Evolutionary conservation across 306 rosid genomes (phyloP), one percentile per base, ranked within the genome.

Genomic region (Pueraria montana): DNA sequence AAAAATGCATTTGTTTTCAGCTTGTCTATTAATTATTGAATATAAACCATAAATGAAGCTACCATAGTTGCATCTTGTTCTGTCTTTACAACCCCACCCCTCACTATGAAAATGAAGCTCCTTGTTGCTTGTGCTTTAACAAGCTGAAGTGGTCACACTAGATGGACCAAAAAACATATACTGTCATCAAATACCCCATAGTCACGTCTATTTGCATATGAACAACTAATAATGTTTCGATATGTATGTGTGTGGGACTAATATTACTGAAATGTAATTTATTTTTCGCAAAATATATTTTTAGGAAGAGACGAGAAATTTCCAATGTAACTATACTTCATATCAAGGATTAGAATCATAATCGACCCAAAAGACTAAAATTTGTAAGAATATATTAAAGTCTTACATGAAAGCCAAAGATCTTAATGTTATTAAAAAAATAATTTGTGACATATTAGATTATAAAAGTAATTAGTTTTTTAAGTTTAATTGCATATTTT

Each of bases 81-180:
- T 69, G 58, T 80, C 61, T 55, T 59, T 26, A 80, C 67, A 50
- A 43, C 77, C 26, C 69, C 59, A 5, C 12, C 11, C 14, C 24
- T 36, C 11, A 14, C 26, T 17, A 2, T 2, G 55, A 52, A 65
- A 36, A 50, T 50, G 53, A 66, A 61, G 13, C 46, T 43, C 18
- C 46, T 78, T 30, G 49, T 38, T 27, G 74, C 64, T 65, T 49
- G 40, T 66, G 21, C 62, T 80, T 21, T 30, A 70, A 71, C 62
- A 56, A 38, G 13, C 12, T 18, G 46, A 55, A 55, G 34, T 34
- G 56, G 32, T 79, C 77, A 80, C 78, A 70, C 12, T 36, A 79
- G 11, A 78, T 34, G 82, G 76, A 32, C 65, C 65, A 65, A 34
- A 61, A 78, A 49, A 64, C 81, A 61, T 11, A 77, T 11, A 63